phyloP scores from a whole-genome alignment of 306 rosid genomes.

The Dalbergia oliveri region DNA sequence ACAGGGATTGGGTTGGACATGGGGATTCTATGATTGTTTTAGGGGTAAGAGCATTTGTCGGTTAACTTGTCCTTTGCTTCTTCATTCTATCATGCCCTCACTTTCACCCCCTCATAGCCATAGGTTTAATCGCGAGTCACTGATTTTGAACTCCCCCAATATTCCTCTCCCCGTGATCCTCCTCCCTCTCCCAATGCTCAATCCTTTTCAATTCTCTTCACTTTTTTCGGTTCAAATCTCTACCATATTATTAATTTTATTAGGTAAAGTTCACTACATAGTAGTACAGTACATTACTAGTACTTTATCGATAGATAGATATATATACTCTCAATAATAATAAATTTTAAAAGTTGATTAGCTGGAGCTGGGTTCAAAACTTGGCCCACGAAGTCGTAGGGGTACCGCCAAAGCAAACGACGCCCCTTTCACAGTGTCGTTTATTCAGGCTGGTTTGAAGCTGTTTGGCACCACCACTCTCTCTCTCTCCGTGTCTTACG shows the following conservation, averaged over 20 bases:
- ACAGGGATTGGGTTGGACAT: neutral
- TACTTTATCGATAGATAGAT: too few relatives aligned
- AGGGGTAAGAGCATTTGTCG: neutral
- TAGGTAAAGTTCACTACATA: neutral
- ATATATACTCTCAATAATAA: too few relatives aligned
- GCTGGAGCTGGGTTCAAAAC: neutral
- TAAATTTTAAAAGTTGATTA: too few relatives aligned
- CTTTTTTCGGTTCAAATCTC: neutral
- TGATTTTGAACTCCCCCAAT: constrained; percentile 42
- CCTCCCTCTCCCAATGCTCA: neutral
- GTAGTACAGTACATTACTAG: too few relatives aligned
- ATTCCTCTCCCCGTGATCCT: constrained; percentile 44
- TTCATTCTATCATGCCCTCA: neutral
- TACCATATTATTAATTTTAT: neutral
- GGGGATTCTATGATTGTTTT: too few relatives aligned
- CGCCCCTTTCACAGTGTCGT: neutral
- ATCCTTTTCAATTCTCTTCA: neutral
- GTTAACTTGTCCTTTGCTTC: neutral
- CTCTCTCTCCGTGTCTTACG: neutral
- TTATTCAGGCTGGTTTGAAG: neutral
- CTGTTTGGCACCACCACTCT: neutral
- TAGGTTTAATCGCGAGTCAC: too few relatives aligned
- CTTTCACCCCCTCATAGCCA: neutral
- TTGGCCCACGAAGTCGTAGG: neutral
- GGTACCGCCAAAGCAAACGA: neutral